These are phyloP conservation scores for Lentinula novae-zelandiae DNA, from an alignment of 1,284 basidiomycete genomes.

Conservation along the genomic window DNA sequence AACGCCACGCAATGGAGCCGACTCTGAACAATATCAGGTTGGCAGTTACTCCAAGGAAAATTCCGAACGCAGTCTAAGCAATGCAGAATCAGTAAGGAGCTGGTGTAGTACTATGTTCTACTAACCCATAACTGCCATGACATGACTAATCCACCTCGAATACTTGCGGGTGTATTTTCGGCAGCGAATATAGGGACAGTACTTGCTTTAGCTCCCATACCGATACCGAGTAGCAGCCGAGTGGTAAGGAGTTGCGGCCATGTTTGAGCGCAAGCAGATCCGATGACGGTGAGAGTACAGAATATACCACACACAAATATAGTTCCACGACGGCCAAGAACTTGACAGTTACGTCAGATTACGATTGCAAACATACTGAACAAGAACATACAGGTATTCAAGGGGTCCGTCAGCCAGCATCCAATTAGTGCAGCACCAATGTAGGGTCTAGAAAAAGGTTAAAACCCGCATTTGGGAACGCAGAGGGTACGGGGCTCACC, in stretches of 20 bases:
- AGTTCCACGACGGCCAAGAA: slow-evolving; percentile 62
- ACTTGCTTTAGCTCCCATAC: slow-evolving; percentile 64
- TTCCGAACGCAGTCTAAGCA: slow-evolving; percentile 50
- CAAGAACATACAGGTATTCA: slow-evolving; percentile 31
- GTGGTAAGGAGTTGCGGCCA: slow-evolving; percentile 51
- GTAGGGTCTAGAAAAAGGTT: slow-evolving; percentile 32
- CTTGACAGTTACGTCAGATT: neutral
- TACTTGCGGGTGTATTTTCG: slow-evolving; percentile 57
- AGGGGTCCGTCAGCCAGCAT: slow-evolving; percentile 47
- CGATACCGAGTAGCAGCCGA: slow-evolving; percentile 60
- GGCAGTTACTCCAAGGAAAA: slow-evolving; percentile 50
- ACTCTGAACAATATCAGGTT: slow-evolving; percentile 44
- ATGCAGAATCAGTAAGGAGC: neutral
- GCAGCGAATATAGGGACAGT: slow-evolving; percentile 61
- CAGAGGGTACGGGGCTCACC: slow-evolving; percentile 22
- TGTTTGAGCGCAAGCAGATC: slow-evolving; percentile 49
- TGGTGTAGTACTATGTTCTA: slow-evolving; percentile 3
- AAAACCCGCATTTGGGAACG: neutral
- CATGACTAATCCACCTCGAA: slow-evolving; percentile 72
- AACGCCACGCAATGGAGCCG: slow-evolving; percentile 51
- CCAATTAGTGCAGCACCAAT: slow-evolving; percentile 36
- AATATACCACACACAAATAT: slow-evolving; percentile 66
- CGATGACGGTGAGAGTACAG: slow-evolving; percentile 58
- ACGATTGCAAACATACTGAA: neutral
- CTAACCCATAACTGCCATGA: slow-evolving; percentile 59